Conservation (phyloP, 441 rosid genomes). For the Macaranga tanarius region DNA sequence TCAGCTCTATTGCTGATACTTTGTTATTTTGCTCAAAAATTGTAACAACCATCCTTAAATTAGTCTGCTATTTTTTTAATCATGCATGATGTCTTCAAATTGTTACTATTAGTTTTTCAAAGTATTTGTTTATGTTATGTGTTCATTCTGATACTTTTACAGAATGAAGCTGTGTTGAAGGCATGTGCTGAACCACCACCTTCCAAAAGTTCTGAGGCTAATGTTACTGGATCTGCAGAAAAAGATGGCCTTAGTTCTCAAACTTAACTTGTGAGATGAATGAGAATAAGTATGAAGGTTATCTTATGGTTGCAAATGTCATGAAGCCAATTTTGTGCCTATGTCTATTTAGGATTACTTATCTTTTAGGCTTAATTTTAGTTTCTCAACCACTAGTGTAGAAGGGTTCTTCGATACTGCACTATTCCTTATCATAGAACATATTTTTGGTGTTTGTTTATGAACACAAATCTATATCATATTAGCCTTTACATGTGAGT, state of each 20-base stretch:
- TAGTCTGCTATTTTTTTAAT: background rate
- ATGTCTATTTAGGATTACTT: background rate
- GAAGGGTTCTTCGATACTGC: background rate
- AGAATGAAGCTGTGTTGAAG: conserved; percentile 84
- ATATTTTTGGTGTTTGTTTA: no score
- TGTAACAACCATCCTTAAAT: background rate
- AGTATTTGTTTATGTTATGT: background rate
- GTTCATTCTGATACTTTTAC: conserved; percentile 25
- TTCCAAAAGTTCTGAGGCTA: conserved; percentile 28
- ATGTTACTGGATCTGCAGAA: conserved; percentile 28
- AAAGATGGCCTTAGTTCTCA: conserved; percentile 8
- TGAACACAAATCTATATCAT: background rate
- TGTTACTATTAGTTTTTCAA: background rate
- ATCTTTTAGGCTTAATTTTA: background rate
- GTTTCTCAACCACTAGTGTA: background rate
- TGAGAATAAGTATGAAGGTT: conserved; percentile 10
- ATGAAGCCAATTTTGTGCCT: background rate
- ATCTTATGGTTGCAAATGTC: background rate
- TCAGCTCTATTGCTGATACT: background rate
- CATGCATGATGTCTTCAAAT: background rate
- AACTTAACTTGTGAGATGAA: conserved; percentile 10
- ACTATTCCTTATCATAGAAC: no score
- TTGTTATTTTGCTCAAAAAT: background rate
- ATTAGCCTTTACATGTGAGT: background rate
- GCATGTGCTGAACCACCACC: conserved; percentile 61